These are phyloP conservation scores for Hortiboletus campestris DNA, from an alignment of 768 basidiomycete genomes.

Conservation along the genomic window DNA sequence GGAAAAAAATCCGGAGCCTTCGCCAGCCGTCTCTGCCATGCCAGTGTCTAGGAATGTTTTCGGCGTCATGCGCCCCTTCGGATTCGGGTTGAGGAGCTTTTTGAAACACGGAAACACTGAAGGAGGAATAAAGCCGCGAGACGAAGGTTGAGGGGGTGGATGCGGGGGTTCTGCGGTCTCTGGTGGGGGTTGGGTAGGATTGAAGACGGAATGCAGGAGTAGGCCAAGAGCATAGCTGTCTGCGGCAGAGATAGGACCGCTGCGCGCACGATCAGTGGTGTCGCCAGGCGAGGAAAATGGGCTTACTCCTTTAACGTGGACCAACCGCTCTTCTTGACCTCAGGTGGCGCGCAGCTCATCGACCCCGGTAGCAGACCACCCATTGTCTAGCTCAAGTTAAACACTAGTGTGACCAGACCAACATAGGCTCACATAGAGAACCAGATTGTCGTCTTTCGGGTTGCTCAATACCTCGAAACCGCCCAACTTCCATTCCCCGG, in stretches of 20 bases:
- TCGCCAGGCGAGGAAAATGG: neutral
- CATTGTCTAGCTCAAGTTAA: constrained; percentile 49
- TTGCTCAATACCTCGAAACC: constrained; percentile 91
- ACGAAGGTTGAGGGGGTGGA: constrained; percentile 72
- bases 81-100: constrained; percentile 85
- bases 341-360: constrained; percentile 67
- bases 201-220: constrained; percentile 84
- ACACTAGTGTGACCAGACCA: constrained; percentile 7
- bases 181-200: constrained; percentile 72
- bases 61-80: constrained; percentile 72
- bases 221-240: constrained; percentile 91
- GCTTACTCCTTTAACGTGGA: constrained; percentile 75
- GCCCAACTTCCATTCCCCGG: constrained; percentile 95
- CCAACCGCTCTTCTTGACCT: constrained; percentile 89
- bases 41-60: constrained; percentile 78
- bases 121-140: constrained; percentile 73
- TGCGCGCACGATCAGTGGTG: constrained; percentile 18
- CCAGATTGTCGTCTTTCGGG: constrained; percentile 72
- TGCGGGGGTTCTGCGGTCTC: constrained; percentile 69
- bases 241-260: constrained; percentile 55
- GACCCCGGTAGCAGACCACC: constrained; percentile 64
- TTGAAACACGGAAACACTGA: constrained; percentile 80
- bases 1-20: constrained; percentile 74
- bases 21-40: constrained; percentile 60
- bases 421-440: constrained; percentile 67